Evolutionary conservation across 257 asterid species (phyloP).

Genomic region (Forsythia viridissima): DNA sequence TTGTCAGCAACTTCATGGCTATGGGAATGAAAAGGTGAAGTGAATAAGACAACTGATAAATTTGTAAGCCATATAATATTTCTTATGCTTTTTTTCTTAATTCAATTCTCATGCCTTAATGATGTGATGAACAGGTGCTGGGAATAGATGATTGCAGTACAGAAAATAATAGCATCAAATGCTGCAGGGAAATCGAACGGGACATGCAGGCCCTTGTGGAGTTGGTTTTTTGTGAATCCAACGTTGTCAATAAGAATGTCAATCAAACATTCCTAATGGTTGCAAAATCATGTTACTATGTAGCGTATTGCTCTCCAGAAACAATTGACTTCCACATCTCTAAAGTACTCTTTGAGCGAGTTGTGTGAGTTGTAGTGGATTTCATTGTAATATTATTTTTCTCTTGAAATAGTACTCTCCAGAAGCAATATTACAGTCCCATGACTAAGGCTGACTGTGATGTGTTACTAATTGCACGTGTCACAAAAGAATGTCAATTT

Average conservation of each 20-base stretch:
- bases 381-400: too few species aligned
- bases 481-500: too few species aligned
- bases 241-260: slow-evolving; percentile 18
- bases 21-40: slow-evolving; percentile 22
- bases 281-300: slow-evolving; percentile 37
- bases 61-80: too few species aligned
- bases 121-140: background rate
- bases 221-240: slow-evolving; percentile 27
- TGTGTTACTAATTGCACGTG: too few species aligned
- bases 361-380: slow-evolving; percentile 9
- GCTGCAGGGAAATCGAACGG: slow-evolving; percentile 20
- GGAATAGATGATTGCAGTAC: background rate
- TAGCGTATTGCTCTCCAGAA: slow-evolving; percentile 20
- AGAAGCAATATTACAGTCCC: too few species aligned
- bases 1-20: slow-evolving; percentile 28
- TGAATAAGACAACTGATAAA: background rate
- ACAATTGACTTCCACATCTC: slow-evolving; percentile 31
- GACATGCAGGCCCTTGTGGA: slow-evolving; percentile 35
- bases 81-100: background rate
- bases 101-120: background rate
- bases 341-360: slow-evolving; percentile 40
- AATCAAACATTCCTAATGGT: slow-evolving; percentile 46
- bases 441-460: too few species aligned
- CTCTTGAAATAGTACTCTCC: too few species aligned
- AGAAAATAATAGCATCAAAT: background rate